Conservation (phyloP, 306 rosid species). For the Prinsepia uniflora region DNA sequence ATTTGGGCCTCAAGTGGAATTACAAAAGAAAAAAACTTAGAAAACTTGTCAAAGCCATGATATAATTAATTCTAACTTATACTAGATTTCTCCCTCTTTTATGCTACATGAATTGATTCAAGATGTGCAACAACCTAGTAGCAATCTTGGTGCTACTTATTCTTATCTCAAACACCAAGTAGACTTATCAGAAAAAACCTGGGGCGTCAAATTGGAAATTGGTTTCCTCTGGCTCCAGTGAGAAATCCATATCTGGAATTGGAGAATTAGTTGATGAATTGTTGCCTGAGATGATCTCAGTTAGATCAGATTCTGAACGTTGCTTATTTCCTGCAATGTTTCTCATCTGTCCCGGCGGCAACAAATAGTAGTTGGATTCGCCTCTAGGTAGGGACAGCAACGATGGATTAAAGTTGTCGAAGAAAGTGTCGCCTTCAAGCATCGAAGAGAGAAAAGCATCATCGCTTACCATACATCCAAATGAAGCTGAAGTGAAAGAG, state of each 20-base stretch:
- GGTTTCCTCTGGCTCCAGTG: constrained; percentile 41
- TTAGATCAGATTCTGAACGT: constrained; percentile 43
- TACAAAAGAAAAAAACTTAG: background rate
- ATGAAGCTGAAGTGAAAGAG: constrained; percentile 58
- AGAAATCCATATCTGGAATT: constrained; percentile 56
- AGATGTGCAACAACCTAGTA: constrained; percentile 9
- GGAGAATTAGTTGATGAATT: constrained; percentile 60
- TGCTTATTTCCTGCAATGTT: constrained; percentile 36
- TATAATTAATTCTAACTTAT: constrained; percentile 7
- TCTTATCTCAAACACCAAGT: background rate
- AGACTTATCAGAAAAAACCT: constrained; percentile 38
- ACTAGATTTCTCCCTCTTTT: constrained; percentile 12
- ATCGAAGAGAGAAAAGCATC: constrained; percentile 29
- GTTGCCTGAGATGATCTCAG: constrained; percentile 62
- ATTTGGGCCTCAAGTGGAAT: background rate
- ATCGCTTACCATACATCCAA: constrained; percentile 32
- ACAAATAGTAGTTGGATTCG: constrained; percentile 37
- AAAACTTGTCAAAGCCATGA: background rate
- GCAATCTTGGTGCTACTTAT: constrained; percentile 19
- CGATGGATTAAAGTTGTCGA: constrained; percentile 38
- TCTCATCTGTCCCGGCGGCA: constrained; percentile 41
- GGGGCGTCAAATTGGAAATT: constrained; percentile 48
- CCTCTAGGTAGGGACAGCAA: constrained; percentile 41
- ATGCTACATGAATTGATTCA: constrained; percentile 18
- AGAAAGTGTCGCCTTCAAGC: constrained; percentile 31